Evolutionary conservation across 495 filamentous ascomycete species (phyloP), one percentile per base, ranked within the genome.

Genomic region (Penicillium bovifimosum): DNA sequence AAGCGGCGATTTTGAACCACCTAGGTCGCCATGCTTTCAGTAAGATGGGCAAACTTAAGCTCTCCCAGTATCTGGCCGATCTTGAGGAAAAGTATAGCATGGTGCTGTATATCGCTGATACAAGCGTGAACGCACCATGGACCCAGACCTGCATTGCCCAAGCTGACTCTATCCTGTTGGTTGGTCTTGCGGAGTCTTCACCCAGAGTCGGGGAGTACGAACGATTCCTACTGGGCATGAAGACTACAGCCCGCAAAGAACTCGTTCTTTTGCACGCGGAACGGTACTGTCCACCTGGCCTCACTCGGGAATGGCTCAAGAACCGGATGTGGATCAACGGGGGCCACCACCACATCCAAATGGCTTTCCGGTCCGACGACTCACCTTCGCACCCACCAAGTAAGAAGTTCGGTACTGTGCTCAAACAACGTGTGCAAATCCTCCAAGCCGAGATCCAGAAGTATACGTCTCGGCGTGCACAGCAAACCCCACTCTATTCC

Each of bases 281-380:
- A 60, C 80, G 95, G 32, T 96, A 92, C 65, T 95, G 86, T 50
- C 78, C 79, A 1, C 82, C 89, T 17, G 93, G 93, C 0, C 61
- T 95, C 20, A 96, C 92, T 0, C 76, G 93, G 33, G 80, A 81
- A 40, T 98, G 93, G 93, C 76, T 98, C 17, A 85, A 89, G 59
- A 96, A 96, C 63, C 85, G 93, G 0, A 80, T 95, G 49, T 98
- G 93, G 93, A 90, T 98, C 59, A 98, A 96, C 60, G 93, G 93
- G n/a, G 90, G 93, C 34, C 95, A 98, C 66, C 92, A 96, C 63
- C 93, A 98, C 60, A 87, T 98, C 20, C 93, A 98, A 63, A 96
- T 98, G 93, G 78, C 87, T 1, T 95, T 91, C 69, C 84, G 85
- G 32, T 79, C 85, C n/a, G 84, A 85, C 26, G 71, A 84, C 5